Base-by-base conservation (phyloP, 228 moss, liverwort and hornwort species). In the Sphagnum magellanicum region DNA sequence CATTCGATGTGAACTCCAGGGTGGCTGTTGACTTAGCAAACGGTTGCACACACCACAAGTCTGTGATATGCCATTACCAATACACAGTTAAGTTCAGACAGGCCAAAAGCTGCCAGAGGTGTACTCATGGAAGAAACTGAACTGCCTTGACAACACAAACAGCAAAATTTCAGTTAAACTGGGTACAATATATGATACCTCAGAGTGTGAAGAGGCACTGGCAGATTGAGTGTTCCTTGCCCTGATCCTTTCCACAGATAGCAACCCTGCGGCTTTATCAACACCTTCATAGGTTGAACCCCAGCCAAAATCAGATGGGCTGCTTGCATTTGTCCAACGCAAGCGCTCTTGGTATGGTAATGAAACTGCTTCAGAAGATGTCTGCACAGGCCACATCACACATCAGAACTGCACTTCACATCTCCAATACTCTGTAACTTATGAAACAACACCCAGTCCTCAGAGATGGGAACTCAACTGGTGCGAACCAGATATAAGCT, bases 221-320 rank as follows among this genome's bases (percentile, higher is more conserved):
- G 81, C 52, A 13, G 82, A 74, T 51, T 77, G 86, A 32, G 81
- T 72, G 50, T 75, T 66, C 15, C 81, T 72, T 51, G 90, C 90
- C 14, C 72, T 75, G 11, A 90, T 90, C 71, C 80, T 83, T 75
- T 90, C 90, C 83, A 83, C 74, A 32, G 74, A 77, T 70, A 83
- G 69, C 62, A 86, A 67, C 53, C 85, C 81, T 71, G 74, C 68
- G 32, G 74, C 72, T 74, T 71, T 81, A 52, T 90, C 84, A 61
- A 81, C 61, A 12, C 71, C 85, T 49, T 77, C 63, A 32, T 32
- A 32, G 55, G 74, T 67, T 5, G 52, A 6, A 68, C 87, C 85
- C 87, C 85, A 90, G 67, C 83, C 81, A 70, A 85, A 84, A 70
- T 90, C 90, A 52, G 87, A 85, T 51, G 85, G 85, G 69, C 85